Percentiles rank a stretch among this genome's conserved stretches.
phyloP scores from a whole-genome alignment of 352 stramenopile species.

The Globisporangium lucens region DNA sequence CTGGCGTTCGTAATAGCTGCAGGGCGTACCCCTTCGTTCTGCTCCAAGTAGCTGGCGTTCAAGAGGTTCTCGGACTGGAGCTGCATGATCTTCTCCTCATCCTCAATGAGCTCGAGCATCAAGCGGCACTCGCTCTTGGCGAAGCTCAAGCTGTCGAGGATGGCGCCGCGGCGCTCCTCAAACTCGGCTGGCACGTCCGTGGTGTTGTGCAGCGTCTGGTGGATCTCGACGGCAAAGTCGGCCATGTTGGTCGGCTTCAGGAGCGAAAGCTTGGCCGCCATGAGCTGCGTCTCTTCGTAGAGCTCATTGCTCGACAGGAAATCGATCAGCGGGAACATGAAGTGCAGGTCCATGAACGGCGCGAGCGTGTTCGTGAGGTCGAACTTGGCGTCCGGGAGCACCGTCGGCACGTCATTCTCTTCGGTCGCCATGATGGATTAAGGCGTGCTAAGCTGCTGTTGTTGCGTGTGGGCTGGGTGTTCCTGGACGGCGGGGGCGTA shows the following conservation, averaged over 20 bases:
- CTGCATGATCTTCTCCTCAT: constrained; percentile 87
- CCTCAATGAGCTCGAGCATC: constrained; percentile 80
- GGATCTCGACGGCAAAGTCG: constrained; percentile 96
- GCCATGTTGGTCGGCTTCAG: constrained; percentile 96
- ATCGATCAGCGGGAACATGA: constrained; percentile 97
- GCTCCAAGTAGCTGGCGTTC: constrained; percentile 75
- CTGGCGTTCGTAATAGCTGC: background rate
- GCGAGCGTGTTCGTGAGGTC: constrained; percentile 94
- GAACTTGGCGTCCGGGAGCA: constrained; percentile 77
- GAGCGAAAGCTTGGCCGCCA: constrained; percentile 89
- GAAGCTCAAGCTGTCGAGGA: constrained; percentile 71
- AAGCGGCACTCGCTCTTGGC: constrained; percentile 70
- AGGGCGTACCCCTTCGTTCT: constrained; percentile 71
- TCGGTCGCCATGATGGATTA: constrained; percentile 36
- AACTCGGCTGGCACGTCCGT: constrained; percentile 77
- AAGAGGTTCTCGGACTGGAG: constrained; percentile 81
- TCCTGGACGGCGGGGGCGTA: constrained; percentile 4
- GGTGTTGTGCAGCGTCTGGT: constrained; percentile 88
- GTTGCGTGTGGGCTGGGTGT: constrained; percentile 7
- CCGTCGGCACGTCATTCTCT: constrained; percentile 37
- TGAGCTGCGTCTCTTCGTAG: constrained; percentile 91
- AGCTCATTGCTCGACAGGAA: constrained; percentile 90
- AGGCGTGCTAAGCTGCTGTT: constrained; percentile 2
- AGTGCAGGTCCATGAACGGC: constrained; percentile 96
- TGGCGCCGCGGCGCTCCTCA: constrained; percentile 71